Conservation (phyloP, 176 grass and related monocot species). For the Juncus inflexus region DNA sequence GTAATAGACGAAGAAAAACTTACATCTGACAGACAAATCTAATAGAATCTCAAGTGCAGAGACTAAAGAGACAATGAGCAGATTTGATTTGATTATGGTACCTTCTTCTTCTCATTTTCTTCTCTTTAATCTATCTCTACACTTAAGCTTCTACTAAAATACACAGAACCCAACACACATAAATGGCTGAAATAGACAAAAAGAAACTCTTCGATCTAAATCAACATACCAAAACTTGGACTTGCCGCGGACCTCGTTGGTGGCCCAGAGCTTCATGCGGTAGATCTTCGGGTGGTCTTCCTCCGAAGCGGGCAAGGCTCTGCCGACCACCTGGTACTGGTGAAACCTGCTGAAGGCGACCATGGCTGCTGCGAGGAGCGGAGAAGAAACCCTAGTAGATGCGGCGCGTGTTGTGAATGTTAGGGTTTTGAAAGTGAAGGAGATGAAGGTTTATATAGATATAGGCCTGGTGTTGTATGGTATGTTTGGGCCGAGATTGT, state of each 20-base stretch:
- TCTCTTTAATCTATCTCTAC: too few species aligned
- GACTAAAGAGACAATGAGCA: too few species aligned
- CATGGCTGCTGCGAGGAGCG: neutral
- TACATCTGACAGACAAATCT: too few species aligned
- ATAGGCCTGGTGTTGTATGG: too few species aligned
- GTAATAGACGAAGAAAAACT: neutral
- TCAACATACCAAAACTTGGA: conserved; percentile 68
- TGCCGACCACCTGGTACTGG: conserved; percentile 85
- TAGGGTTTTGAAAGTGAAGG: too few species aligned
- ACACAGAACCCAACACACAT: neutral
- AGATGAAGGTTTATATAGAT: too few species aligned
- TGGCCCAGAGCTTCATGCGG: conserved; percentile 86
- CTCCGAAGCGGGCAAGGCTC: conserved; percentile 51
- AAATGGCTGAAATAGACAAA: neutral
- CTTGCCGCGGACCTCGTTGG: conserved; percentile 79
- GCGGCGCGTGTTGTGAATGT: too few species aligned
- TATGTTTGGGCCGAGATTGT: too few species aligned
- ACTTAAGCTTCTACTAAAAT: neutral
- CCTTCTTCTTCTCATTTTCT: too few species aligned
- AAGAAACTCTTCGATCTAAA: neutral
- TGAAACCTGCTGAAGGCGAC: conserved; percentile 41
- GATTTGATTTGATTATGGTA: too few species aligned
- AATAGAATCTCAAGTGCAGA: too few species aligned
- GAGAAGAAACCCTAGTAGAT: neutral
- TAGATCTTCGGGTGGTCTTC: conserved; percentile 90